phyloP scores from a whole-genome alignment of 108 stramenopile genomes.

The Nitzschia inconspicua region DNA sequence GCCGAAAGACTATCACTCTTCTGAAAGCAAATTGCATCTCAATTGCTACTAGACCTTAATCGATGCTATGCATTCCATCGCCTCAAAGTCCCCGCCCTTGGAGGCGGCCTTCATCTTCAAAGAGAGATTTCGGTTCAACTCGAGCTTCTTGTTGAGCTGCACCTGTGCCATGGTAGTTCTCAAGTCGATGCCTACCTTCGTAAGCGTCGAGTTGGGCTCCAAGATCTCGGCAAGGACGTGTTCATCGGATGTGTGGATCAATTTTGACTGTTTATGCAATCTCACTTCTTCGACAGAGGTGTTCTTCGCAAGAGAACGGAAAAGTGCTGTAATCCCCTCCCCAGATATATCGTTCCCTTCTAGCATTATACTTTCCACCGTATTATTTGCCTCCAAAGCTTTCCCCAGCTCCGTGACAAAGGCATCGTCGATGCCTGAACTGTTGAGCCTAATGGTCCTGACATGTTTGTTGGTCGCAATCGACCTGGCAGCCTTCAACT shows the following conservation, averaged over 20 bases:
- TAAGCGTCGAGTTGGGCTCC: conserved; percentile 20
- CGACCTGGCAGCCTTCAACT: conserved; percentile 23
- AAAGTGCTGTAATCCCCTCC: conserved; percentile 32
- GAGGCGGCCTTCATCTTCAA: conserved; percentile 10
- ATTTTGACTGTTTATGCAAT: conserved; percentile 43
- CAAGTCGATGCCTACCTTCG: conserved; percentile 38
- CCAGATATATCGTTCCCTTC: conserved; percentile 38
- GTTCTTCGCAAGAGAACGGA: conserved; percentile 27
- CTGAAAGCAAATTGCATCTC: no score
- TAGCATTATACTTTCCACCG: conserved; percentile 19
- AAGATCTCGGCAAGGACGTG: conserved; percentile 24
- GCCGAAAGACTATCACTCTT: no score
- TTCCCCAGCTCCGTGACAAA: conserved; percentile 25
- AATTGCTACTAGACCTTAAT: conserved; percentile 1
- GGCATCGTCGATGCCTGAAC: conserved; percentile 23
- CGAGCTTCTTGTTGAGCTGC: conserved; percentile 28
- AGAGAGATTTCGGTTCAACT: conserved; percentile 14
- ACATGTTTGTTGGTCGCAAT: conserved; percentile 36
- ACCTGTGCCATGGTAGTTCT: conserved; percentile 19
- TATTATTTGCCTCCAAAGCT: conserved; percentile 10
- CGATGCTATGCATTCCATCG: not conserved
- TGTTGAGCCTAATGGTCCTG: conserved; percentile 12
- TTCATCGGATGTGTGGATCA: conserved; percentile 27
- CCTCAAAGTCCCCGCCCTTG: conserved; percentile 2
- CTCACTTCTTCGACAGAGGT: conserved; percentile 26